Conservation (phyloP, 2,329 filamentous ascomycete species). For the Davidsoniella australis region DNA sequence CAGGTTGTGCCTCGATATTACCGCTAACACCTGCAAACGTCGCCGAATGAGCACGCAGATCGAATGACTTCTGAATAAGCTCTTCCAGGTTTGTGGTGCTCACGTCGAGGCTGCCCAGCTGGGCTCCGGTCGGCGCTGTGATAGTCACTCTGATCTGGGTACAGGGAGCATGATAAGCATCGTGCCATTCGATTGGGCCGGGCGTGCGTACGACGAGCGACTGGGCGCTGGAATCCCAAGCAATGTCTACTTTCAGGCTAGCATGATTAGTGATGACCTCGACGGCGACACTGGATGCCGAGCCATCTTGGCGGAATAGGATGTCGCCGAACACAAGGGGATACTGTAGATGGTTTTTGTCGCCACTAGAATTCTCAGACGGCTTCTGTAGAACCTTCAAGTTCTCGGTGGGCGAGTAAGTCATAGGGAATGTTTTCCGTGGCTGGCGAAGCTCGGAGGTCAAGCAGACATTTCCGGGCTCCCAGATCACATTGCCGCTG, state of each 20-base stretch:
- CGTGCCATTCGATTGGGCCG: not conserved
- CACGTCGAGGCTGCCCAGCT: not conserved
- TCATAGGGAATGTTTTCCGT: not conserved
- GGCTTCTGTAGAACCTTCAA: not conserved
- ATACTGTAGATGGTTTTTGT: not conserved
- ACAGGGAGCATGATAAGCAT: not conserved
- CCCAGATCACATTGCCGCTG: conserved; percentile 1
- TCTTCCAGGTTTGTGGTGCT: not conserved
- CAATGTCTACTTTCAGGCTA: not conserved
- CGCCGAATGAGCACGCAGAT: not conserved
- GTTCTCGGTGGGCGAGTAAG: not conserved
- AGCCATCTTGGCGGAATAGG: not conserved
- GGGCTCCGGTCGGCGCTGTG: not conserved
- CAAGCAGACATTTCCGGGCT: not conserved
- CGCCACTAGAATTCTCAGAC: not conserved
- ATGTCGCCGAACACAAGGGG: not conserved
- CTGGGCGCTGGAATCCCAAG: not conserved
- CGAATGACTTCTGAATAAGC: not conserved
- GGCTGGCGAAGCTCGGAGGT: not conserved
- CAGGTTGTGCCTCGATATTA: no score
- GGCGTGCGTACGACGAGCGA: not conserved
- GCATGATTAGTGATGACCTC: not conserved
- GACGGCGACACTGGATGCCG: not conserved
- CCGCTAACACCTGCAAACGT: no score
- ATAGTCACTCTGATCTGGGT: conserved; percentile 1